Conservation (phyloP, 371 early-diverging fungal genomes). For the Funneliformis caledonium region DNA sequence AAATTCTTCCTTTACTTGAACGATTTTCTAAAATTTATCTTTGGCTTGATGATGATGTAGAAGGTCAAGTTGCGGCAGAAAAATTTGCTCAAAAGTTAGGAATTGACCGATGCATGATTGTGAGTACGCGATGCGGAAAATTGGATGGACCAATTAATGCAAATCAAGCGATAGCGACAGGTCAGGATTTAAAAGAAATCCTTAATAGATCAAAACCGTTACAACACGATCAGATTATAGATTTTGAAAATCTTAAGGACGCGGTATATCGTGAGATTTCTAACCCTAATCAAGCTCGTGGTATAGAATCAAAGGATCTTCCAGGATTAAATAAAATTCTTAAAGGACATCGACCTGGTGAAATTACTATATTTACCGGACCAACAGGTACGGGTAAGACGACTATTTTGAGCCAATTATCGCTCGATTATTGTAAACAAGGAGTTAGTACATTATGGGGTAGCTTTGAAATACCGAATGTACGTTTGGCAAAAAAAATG, state of each 20-base stretch:
- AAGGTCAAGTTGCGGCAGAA: constrained; percentile 65
- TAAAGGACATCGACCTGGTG: constrained; percentile 78
- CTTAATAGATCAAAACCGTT: constrained; percentile 53
- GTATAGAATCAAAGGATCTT: constrained; percentile 64
- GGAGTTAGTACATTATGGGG: constrained; percentile 83
- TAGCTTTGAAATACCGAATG: constrained; percentile 79
- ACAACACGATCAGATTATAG: constrained; percentile 69
- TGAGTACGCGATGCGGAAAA: constrained; percentile 52
- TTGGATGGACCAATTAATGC: constrained; percentile 54
- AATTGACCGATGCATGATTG: constrained; percentile 60
- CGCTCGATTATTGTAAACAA: constrained; percentile 73
- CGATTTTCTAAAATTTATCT: constrained; percentile 67
- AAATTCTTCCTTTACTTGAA: constrained; percentile 64
- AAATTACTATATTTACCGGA: constrained; percentile 76
- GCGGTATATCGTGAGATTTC: constrained; percentile 70
- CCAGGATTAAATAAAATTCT: constrained; percentile 65
- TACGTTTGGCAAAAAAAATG: constrained; percentile 74
- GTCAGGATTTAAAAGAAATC: constrained; percentile 46
- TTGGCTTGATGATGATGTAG: constrained; percentile 75
- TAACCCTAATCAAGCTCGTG: constrained; percentile 68
- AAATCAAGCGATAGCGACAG: constrained; percentile 48
- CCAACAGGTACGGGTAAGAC: constrained; percentile 82
- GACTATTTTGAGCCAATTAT: constrained; percentile 75
- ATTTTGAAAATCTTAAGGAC: constrained; percentile 63
- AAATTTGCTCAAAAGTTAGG: constrained; percentile 69